Conservation (phyloP, 2,329 filamentous ascomycete species). For the Paecilomyces niveus region DNA sequence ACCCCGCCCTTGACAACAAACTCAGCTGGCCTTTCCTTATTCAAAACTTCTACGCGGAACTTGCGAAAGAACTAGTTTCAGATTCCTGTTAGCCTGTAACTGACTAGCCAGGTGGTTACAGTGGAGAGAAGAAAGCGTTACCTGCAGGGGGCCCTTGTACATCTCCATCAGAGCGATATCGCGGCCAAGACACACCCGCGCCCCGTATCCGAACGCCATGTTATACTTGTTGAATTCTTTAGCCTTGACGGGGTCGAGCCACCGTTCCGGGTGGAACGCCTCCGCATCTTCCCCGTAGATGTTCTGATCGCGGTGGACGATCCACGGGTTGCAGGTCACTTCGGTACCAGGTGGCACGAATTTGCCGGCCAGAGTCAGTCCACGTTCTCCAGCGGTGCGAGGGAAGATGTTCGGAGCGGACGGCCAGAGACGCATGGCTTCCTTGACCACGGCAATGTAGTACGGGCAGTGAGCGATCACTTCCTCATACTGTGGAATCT, state of each 20-base stretch:
- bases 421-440: slow-evolving; percentile 45
- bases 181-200: slow-evolving; percentile 42
- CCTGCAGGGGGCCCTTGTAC: slow-evolving; percentile 37
- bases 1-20: slow-evolving; percentile 28
- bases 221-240: slow-evolving; percentile 42
- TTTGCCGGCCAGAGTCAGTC: slow-evolving; percentile 32
- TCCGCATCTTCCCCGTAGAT: slow-evolving; percentile 37
- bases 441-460: slow-evolving; percentile 46
- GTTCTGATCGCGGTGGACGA: slow-evolving; percentile 29
- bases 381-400: slow-evolving; percentile 33
- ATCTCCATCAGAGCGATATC: slow-evolving; percentile 49
- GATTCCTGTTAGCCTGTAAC: background rate
- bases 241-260: slow-evolving; percentile 31
- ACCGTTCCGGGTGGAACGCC: slow-evolving; percentile 35
- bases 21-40: slow-evolving; percentile 16
- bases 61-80: slow-evolving; percentile 23
- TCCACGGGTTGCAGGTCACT: slow-evolving; percentile 36
- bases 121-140: slow-evolving; percentile 6
- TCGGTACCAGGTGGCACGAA: slow-evolving; percentile 37
- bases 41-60: slow-evolving; percentile 15
- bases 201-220: slow-evolving; percentile 46
- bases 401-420: slow-evolving; percentile 47
- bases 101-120: background rate
- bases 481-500: slow-evolving; percentile 36
- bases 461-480: slow-evolving; percentile 38